Evolutionary conservation across 768 basidiomycete species (phyloP), one percentile per base, ranked within the genome.

Genomic region (Leccinum subtestaceum): DNA sequence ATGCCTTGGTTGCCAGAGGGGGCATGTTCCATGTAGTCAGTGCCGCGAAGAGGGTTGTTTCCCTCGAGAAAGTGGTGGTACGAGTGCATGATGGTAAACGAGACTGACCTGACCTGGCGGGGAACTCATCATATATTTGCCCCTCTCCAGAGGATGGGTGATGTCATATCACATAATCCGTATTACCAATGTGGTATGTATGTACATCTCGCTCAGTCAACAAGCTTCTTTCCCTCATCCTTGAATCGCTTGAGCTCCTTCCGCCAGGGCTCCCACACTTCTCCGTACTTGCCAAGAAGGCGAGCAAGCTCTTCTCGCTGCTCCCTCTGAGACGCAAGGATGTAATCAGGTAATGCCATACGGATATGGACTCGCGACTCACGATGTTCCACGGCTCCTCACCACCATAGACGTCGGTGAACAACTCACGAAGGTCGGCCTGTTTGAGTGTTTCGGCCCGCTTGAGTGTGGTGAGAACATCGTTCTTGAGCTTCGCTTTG

Each of bases 341-440:
- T 60, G 4, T 12, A 66, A 55, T 13, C 31, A 36, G 49, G 47
- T 7, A 4, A 29, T 2, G 23, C 29, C 29, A 29, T 43, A n/a
- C 21, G 9, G 0, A 21, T 2, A 43, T 13, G 21, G 7, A 32
- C 2, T 54, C n/a, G 19, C 12, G 50, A 80, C 92, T 69, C 69
- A 91, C 93, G 63, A 93, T 75, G 67, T 90, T 91, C 88, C 87
- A 91, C 1, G 90, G 91, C 67, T 88, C 83, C 63, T 91, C 85
- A 3, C 91, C 92, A 23, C 84, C 91, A 70, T 95, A 96, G 9
- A 96, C 86, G 62, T 96, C 93, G 8, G 83, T 87, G 72, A 95
- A 95, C 67, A 95, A 74, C 71, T 93, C 85, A 21, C 84, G 80
- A n/a, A 98, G 74, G 68, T 88, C 84, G 50, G 82, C 78, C 36